These are phyloP conservation scores for Wickerhamomyces xylosicus DNA, from an alignment of 805 yeast species.

Conservation along the genomic window DNA sequence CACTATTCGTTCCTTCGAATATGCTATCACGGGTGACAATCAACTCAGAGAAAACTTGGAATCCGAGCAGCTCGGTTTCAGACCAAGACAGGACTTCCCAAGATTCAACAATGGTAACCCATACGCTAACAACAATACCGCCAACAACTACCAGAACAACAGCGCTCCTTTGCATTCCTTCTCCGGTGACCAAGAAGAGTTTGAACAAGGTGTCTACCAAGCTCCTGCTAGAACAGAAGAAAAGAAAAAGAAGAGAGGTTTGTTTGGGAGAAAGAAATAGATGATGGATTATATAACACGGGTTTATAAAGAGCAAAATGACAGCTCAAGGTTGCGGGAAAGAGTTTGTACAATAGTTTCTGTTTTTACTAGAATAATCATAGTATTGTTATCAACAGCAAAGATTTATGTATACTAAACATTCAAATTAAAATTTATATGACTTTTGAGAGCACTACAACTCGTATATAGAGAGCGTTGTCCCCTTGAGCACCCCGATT, in stretches of 20 bases:
- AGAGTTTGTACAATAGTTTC: not conserved
- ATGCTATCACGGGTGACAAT: slow-evolving; percentile 84
- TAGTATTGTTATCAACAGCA: too few relatives aligned
- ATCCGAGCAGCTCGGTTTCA: slow-evolving; percentile 72
- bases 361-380: too few relatives aligned
- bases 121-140: slow-evolving; percentile 19
- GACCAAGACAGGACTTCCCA: slow-evolving; percentile 70
- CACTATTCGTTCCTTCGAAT: slow-evolving; percentile 89
- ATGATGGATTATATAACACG: not conserved
- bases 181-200: slow-evolving; percentile 24
- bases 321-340: too few relatives aligned
- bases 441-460: too few relatives aligned
- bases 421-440: too few relatives aligned
- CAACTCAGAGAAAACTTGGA: slow-evolving; percentile 75
- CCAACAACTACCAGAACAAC: slow-evolving; percentile 14
- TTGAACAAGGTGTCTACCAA: slow-evolving; percentile 51
- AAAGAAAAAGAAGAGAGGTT: slow-evolving; percentile 61
- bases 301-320: too few relatives aligned
- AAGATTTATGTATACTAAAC: too few relatives aligned
- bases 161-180: slow-evolving; percentile 21
- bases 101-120: slow-evolving; percentile 31
- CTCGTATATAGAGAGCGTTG: too few relatives aligned
- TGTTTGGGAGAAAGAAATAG: slow-evolving; percentile 67
- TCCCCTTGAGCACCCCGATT: too few relatives aligned
- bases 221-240: slow-evolving; percentile 33